A percentile compares a stretch with the other conserved stretches of the same genome.
Conservation (phyloP, 2,329 filamentous ascomycete species). For the Phialophora tarda region DNA sequence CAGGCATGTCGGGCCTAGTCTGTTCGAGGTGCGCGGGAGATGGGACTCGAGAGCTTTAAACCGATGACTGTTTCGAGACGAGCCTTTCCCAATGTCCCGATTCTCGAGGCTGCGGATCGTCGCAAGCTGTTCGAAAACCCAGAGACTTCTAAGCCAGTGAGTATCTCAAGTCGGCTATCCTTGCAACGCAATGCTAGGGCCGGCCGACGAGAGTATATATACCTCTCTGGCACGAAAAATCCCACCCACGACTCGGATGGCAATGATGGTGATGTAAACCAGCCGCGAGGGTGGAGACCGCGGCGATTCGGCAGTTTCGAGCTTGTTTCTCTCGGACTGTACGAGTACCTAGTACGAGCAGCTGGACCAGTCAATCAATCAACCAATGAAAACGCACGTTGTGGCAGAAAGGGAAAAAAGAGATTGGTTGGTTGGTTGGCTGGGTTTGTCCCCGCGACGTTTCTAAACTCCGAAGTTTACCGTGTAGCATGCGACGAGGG, state of each 20-base stretch:
- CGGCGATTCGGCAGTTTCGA: not conserved
- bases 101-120: not conserved
- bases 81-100: not conserved
- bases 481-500: not conserved
- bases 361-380: not conserved
- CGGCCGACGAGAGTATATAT: not conserved
- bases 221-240: not conserved
- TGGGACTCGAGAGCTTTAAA: not conserved
- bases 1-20: slow-evolving; percentile 10
- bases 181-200: not conserved
- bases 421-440: not conserved
- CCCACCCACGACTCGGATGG: not conserved
- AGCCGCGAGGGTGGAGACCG: not conserved
- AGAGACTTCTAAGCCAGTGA: not conserved
- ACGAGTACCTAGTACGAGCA: not conserved
- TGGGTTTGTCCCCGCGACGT: not conserved
- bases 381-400: not conserved
- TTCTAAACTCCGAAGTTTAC: not conserved
- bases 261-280: not conserved
- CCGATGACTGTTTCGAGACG: not conserved
- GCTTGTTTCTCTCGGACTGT: not conserved
- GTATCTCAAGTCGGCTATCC: not conserved
- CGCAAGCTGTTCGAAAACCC: not conserved
- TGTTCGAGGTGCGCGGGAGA: not conserved
- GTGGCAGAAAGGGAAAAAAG: not conserved